Evolutionary conservation across 768 basidiomycete genomes (phyloP).

Genomic region (Tylopilus sp.): DNA sequence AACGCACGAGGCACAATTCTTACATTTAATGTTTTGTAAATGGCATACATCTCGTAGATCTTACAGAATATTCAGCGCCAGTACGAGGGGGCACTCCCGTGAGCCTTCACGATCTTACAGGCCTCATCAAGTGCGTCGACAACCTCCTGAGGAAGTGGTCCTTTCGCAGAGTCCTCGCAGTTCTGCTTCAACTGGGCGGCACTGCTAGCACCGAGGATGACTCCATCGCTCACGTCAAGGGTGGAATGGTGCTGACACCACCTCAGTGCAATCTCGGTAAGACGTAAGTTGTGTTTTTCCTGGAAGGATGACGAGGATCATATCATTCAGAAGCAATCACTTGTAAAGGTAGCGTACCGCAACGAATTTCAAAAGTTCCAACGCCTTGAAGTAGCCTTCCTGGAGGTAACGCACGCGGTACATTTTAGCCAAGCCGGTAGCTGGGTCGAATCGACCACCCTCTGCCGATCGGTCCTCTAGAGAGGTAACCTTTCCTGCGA

Average conservation of each 20-base stretch:
- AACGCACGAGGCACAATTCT: too few relatives aligned
- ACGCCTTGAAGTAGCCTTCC: slow-evolving; percentile 41
- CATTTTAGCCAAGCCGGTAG: slow-evolving; percentile 37
- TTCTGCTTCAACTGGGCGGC: slow-evolving; percentile 43
- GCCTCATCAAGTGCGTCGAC: slow-evolving; percentile 50
- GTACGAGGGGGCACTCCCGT: slow-evolving; percentile 34
- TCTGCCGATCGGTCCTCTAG: slow-evolving; percentile 28
- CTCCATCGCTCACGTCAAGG: slow-evolving; percentile 41
- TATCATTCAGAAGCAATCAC: too few relatives aligned
- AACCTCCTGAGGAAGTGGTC: slow-evolving; percentile 51
- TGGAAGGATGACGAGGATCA: background rate
- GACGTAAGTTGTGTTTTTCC: slow-evolving; percentile 42
- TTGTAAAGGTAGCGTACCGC: slow-evolving; percentile 32
- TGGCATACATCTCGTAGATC: background rate
- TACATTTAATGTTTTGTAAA: too few relatives aligned
- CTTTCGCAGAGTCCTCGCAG: slow-evolving; percentile 46
- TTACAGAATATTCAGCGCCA: slow-evolving; percentile 28
- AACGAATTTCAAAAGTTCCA: slow-evolving; percentile 38
- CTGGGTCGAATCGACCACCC: slow-evolving; percentile 42
- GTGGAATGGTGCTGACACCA: slow-evolving; percentile 60
- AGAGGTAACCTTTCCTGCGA: slow-evolving; percentile 47
- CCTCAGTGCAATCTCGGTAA: slow-evolving; percentile 55
- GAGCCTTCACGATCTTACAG: slow-evolving; percentile 36
- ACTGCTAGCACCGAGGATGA: slow-evolving; percentile 50
- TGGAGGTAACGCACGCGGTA: slow-evolving; percentile 46